Evolutionary conservation across 257 asterid species (phyloP).

Genomic region (Solanum pinnatisectum): DNA sequence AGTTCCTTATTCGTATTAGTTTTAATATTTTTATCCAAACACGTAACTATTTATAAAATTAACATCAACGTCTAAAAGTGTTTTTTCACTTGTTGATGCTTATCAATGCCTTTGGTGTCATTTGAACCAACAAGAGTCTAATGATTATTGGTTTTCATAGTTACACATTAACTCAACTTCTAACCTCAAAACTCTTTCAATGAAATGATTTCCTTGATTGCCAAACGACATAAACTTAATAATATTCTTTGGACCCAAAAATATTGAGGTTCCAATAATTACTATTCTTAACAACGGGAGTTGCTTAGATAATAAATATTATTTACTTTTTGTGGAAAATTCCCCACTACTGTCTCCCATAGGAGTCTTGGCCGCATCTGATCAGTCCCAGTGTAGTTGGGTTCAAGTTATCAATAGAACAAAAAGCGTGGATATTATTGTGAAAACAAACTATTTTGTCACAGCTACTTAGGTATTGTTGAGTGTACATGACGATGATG

Average conservation of each 20-base stretch:
- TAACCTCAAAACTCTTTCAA: too few species aligned
- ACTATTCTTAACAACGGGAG: not conserved
- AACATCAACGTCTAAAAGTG: not conserved
- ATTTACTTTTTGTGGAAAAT: not conserved
- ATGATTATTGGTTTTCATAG: not conserved
- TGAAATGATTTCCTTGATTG: too few species aligned
- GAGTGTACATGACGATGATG: not conserved
- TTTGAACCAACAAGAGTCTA: not conserved
- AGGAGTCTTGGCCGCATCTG: not conserved
- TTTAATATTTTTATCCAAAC: not conserved
- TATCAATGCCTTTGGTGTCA: not conserved
- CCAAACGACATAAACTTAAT: not conserved
- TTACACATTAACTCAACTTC: not conserved
- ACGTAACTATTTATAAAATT: not conserved
- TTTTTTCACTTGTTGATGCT: not conserved
- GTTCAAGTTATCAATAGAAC: not conserved
- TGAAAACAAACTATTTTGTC: not conserved
- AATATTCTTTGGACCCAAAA: not conserved
- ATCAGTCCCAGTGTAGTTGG: not conserved
- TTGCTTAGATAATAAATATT: too few species aligned
- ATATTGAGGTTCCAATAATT: not conserved
- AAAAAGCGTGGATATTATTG: not conserved
- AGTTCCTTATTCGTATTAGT: not conserved
- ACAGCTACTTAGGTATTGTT: not conserved
- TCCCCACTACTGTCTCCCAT: not conserved